Evolutionary conservation across 2,329 filamentous ascomycete species (phyloP).

Genomic region (Rhinocladiella mackenziei): DNA sequence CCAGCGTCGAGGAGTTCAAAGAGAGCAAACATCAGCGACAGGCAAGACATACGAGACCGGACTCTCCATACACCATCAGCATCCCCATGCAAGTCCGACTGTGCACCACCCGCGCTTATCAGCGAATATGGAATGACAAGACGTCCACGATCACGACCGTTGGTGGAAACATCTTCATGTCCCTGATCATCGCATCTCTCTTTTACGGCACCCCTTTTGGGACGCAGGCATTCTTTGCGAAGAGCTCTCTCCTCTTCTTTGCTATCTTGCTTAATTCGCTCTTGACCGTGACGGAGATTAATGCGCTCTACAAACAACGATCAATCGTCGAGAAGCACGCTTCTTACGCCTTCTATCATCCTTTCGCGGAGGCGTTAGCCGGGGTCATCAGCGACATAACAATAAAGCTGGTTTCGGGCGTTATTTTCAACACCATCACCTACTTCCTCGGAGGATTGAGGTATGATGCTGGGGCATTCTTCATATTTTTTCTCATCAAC

Average conservation of each 20-base stretch:
- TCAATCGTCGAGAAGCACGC: conserved; percentile 88
- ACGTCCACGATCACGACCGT: conserved; percentile 66
- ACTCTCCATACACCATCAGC: conserved; percentile 54
- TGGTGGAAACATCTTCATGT: conserved; percentile 67
- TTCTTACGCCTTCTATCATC: conserved; percentile 86
- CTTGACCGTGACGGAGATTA: conserved; percentile 41
- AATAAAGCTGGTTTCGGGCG: conserved; percentile 67
- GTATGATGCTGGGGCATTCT: conserved; percentile 70
- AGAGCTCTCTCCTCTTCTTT: conserved; percentile 80
- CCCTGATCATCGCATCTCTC: conserved; percentile 73
- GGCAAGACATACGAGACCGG: conserved; percentile 49
- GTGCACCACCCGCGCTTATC: conserved; percentile 76
- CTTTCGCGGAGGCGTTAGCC: conserved; percentile 78
- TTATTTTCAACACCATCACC: conserved; percentile 72
- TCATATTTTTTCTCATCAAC: conserved; percentile 73
- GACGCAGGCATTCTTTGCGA: conserved; percentile 72
- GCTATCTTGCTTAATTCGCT: conserved; percentile 79
- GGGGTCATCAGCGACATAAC: conserved; percentile 84
- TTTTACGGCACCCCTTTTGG: conserved; percentile 69
- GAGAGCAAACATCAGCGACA: conserved; percentile 50
- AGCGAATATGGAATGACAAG: conserved; percentile 71
- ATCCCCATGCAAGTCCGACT: conserved; percentile 67
- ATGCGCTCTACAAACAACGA: conserved; percentile 70
- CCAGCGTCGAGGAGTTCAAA: conserved; percentile 51
- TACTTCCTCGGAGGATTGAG: conserved; percentile 86